A percentile compares a stretch with the other conserved stretches of the same genome.
Conservation (phyloP, 306 rosid genomes). For the Vigna radiata region DNA sequence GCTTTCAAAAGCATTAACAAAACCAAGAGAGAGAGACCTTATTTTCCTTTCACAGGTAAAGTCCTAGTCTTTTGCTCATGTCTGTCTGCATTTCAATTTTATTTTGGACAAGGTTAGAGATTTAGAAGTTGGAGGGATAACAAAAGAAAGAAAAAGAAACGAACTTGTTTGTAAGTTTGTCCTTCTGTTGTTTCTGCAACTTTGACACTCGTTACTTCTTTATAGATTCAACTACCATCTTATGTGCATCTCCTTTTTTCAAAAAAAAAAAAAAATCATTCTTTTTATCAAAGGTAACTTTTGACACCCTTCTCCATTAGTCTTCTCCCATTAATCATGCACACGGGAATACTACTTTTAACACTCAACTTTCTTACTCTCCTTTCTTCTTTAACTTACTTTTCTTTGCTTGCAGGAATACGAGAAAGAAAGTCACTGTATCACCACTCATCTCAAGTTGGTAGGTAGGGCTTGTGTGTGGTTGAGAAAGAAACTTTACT, state of each 20-base stretch:
- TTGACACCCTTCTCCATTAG: conserved; percentile 38
- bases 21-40: conserved; percentile 20
- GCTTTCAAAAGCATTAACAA: background rate
- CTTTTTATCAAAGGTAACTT: conserved; percentile 55
- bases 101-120: conserved; percentile 42
- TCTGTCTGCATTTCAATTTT: conserved; percentile 45
- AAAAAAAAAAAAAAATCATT: no score
- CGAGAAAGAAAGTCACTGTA: conserved; percentile 54
- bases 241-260: background rate
- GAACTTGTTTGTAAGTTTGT: conserved; percentile 25
- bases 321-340: conserved; percentile 64
- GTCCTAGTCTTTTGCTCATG: conserved; percentile 20
- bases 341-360: conserved; percentile 83
- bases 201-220: conserved; percentile 47
- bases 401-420: conserved; percentile 76
- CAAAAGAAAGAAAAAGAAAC: no score
- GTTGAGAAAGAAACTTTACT: conserved; percentile 83
- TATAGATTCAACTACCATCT: conserved; percentile 61
- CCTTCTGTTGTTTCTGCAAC: conserved; percentile 51
- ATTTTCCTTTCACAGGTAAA: conserved; percentile 61
- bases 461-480: conserved; percentile 74
- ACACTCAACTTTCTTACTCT: conserved; percentile 57
- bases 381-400: conserved; percentile 42
- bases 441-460: conserved; percentile 60
- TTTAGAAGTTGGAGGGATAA: background rate